These are phyloP conservation scores for Wickerhamiella australiensis DNA, from an alignment of 805 yeast species.

Conservation along the genomic window DNA sequence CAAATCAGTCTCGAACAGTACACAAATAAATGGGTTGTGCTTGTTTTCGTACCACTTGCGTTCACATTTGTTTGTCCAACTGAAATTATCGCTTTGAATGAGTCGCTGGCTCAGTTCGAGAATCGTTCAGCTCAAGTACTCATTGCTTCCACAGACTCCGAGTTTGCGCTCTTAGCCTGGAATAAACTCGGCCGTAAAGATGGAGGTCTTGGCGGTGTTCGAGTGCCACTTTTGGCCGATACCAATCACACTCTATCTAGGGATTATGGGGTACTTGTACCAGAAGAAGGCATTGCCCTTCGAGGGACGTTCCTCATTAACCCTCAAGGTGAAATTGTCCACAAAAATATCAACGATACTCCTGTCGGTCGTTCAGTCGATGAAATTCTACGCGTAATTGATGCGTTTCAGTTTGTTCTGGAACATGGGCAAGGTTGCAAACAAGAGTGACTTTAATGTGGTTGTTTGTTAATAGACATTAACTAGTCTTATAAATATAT, in stretches of 20 bases:
- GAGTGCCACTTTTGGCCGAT: conserved; percentile 92
- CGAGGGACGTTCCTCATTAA: conserved; percentile 98
- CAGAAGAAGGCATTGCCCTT: conserved; percentile 92
- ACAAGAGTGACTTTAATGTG: neutral
- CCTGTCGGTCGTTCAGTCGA: conserved; percentile 99
- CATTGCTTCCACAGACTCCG: conserved; percentile 97
- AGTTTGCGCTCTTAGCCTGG: conserved; percentile 96
- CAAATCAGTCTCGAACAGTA: conserved; percentile 87
- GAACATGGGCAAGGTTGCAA: conserved; percentile 51
- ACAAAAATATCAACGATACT: conserved; percentile 93
- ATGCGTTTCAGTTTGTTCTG: conserved; percentile 99
- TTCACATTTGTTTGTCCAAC: conserved; percentile 99
- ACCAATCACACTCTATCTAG: conserved; percentile 88
- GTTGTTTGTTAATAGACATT: neutral
- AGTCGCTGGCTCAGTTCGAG: conserved; percentile 80
- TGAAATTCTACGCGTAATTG: conserved; percentile 92
- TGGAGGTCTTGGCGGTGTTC: conserved; percentile 94
- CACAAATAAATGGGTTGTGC: conserved; percentile 95
- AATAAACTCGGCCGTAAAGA: conserved; percentile 91
- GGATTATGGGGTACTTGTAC: conserved; percentile 95
- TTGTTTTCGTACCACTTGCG: conserved; percentile 96
- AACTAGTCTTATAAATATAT: neutral
- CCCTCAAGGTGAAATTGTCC: conserved; percentile 91
- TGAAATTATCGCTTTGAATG: conserved; percentile 97
- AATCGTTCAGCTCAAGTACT: conserved; percentile 79